Base-by-base conservation (phyloP, 2,329 filamentous ascomycete genomes). In the Aspergillus nomiae region DNA sequence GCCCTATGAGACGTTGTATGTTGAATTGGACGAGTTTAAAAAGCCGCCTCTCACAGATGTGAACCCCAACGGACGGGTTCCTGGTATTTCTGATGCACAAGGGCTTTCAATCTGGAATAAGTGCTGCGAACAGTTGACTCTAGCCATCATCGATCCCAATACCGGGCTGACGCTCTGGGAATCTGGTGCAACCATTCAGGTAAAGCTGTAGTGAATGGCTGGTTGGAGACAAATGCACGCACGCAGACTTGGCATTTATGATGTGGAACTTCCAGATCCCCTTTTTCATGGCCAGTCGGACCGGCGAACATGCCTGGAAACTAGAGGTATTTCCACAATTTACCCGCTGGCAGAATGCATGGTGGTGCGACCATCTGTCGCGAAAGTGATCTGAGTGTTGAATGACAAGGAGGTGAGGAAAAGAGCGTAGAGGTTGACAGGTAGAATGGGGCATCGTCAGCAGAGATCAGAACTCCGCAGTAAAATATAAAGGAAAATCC, bases 151-250 rank as follows among this genome's bases (percentile, higher is more conserved):
- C 11, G 36, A 38, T 19, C 41, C 41, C 9, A 45, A 45, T 12
- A 45, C n/a, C 3, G n/a, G 41, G 8, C 8, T 45, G 8, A 21
- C 9, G 19, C 41, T 45, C 3, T 45, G 19, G 19, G 41, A 45
- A 21, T 45, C 41, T 10, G 41, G 41, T 21, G 41, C 80, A 14
- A 82, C 82, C 55, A 56, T 38, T 38, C 36, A 38, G 36, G 36
- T 38, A 38, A 38, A 6, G 14, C 16, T 19, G 19, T 38, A 38
- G 30, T 3, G 38, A 36, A 12, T 60, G 58, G 58, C 26, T 60
- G 58, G 58, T 60, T 10, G 58, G 51, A 9, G 51, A 43, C 11
- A 55, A 56, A 21, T 21, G 54, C 28, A 55, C 58, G 3, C 56
- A 56, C 21, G 58, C 58, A n/a, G 58, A 60, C 36, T 26, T 60